These are phyloP conservation scores for Cryphonectria japonica DNA, from an alignment of 2,329 filamentous ascomycete genomes.

Conservation along the genomic window DNA sequence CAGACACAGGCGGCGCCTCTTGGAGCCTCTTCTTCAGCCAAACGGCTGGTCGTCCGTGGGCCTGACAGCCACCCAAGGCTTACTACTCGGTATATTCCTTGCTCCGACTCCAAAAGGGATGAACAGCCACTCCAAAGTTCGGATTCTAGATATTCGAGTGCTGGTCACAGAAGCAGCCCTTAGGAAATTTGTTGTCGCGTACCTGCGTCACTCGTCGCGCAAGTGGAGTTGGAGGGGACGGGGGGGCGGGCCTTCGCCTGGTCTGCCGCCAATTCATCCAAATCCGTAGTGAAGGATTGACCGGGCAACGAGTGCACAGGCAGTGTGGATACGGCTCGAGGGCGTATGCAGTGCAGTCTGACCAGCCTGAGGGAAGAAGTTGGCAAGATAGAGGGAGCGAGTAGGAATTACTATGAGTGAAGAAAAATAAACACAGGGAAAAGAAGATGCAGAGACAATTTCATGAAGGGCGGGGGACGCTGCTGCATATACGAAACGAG, in stretches of 20 bases:
- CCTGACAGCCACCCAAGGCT: conserved; percentile 16
- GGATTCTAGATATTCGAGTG: conserved; percentile 1
- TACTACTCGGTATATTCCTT: neutral
- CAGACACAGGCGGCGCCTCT: conserved; percentile 15
- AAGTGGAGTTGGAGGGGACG: neutral
- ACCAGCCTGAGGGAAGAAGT: neutral
- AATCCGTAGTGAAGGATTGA: conserved; percentile 11
- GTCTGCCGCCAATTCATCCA: neutral
- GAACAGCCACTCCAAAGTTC: neutral
- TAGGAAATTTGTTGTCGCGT: conserved; percentile 11
- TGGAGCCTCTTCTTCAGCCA: conserved; percentile 20
- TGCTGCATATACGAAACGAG: conserved; percentile 5
- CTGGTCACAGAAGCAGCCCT: neutral
- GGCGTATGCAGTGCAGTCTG: neutral
- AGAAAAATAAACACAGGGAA: neutral
- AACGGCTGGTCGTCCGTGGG: conserved; percentile 16
- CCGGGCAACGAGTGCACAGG: conserved; percentile 16
- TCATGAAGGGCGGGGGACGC: neutral
- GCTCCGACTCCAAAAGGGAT: conserved; percentile 10
- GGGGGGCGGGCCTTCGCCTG: neutral
- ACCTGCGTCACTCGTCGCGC: conserved; percentile 22
- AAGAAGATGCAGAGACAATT: neutral
- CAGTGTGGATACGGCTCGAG: conserved; percentile 8
- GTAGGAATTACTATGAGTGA: neutral
- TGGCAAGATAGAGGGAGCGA: neutral